Base-by-base conservation (phyloP, 2,329 filamentous ascomycete species). In the Lecanicillium sp. region DNA sequence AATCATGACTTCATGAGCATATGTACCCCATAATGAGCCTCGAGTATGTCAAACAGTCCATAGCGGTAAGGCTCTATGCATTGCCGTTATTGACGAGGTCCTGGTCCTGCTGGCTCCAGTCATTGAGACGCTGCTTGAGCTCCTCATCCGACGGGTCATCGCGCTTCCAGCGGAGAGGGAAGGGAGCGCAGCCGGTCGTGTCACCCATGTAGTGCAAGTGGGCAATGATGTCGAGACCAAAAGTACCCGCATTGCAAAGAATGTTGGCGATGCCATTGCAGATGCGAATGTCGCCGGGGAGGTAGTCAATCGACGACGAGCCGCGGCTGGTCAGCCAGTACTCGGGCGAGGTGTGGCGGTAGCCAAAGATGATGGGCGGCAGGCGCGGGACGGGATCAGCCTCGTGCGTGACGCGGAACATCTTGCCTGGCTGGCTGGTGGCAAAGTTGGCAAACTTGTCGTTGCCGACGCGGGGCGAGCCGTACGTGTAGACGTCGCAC, bases 381-480 rank as follows among this genome's bases (percentile, higher is more conserved):
- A 88, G 66, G 31, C 77, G 72, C 0, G 84, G 79, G 2, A 87
- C 74, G 1, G 80, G 77, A 55, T 88, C 84, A 48, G 72, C 63
- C 30, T 59, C 60, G 59, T 87, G 81, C 2, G 83, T 87, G 37
- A 85, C 65, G 45, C 83, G 77, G 61, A 69, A 81, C 46, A 75
- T 71, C 40, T 54, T 54, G 39, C 74, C 73, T 2, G 60, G 42
- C 48, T 81, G 75, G 34, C 49, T 48, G 7, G 66, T 68, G 44
- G 85, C 62, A 52, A 68, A 80, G 37, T 63, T 52, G 38, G 68
- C 69, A 41, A 83, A 68, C 14, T 56, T 64, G 3, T 54, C 50
- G 56, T 82, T 79, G 43, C 79, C 82, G 14, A 80, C 68, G 33
- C 80, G 79, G 2, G 82, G 82, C 14, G 74, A 68, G 44, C 82